These are phyloP conservation scores for Zoysia pacifica DNA, from an alignment of 176 grass and related monocot species.

Conservation along the genomic window DNA sequence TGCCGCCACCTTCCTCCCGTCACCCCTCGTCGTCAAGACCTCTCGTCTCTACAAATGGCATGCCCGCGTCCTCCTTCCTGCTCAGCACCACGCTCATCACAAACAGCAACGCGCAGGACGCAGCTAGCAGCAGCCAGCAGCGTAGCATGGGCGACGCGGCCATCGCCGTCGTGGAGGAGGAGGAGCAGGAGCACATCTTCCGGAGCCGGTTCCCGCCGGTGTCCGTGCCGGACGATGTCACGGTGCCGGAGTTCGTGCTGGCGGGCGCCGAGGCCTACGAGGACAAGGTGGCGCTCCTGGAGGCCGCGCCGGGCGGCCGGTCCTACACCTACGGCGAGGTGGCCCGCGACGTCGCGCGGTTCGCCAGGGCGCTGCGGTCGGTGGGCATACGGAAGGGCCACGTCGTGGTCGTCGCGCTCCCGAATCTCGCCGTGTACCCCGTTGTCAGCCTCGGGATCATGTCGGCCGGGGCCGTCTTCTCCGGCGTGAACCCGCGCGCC, in stretches of 20 bases:
- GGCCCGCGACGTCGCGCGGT: slow-evolving; percentile 48
- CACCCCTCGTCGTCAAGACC: background rate
- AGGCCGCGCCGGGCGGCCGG: slow-evolving; percentile 48
- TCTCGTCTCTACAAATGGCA: slow-evolving; percentile 51
- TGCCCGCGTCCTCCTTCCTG: background rate
- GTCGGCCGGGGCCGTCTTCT: slow-evolving; percentile 75
- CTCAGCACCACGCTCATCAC: background rate
- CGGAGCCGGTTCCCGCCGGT: slow-evolving; percentile 63
- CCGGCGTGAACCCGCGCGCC: slow-evolving; percentile 67
- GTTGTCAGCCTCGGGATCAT: slow-evolving; percentile 74
- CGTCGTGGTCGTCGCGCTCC: slow-evolving; percentile 76
- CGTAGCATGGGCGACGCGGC: slow-evolving; percentile 52
- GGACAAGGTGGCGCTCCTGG: slow-evolving; percentile 70
- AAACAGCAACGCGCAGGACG: background rate
- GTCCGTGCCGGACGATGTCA: slow-evolving; percentile 58
- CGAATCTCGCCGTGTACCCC: slow-evolving; percentile 76
- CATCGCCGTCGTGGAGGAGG: slow-evolving; percentile 8
- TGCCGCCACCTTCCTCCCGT: slow-evolving; percentile 13
- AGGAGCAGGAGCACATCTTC: slow-evolving; percentile 69
- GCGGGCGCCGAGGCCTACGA: slow-evolving; percentile 53
- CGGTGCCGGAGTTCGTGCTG: slow-evolving; percentile 80
- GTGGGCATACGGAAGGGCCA: slow-evolving; percentile 70
- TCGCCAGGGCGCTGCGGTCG: slow-evolving; percentile 65
- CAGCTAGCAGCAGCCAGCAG: background rate
- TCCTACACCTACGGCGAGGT: slow-evolving; percentile 75